Conservation (phyloP, 495 filamentous ascomycete species). For the Aspergillus heteromorphus region DNA sequence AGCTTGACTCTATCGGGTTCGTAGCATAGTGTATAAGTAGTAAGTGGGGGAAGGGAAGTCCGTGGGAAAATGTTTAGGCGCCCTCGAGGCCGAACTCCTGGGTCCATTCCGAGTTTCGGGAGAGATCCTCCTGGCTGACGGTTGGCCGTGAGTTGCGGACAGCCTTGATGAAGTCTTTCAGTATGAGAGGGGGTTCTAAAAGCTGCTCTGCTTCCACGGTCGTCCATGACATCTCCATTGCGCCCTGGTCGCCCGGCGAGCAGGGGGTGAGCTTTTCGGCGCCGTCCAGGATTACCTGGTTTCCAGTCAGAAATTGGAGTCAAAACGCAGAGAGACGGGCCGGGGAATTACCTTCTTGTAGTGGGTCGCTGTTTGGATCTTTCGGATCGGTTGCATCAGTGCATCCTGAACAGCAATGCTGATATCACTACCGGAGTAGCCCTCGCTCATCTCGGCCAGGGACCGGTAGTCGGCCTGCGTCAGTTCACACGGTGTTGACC, state of each 20-base stretch:
- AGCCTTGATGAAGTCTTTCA: constrained; percentile 93
- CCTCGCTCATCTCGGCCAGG: constrained; percentile 76
- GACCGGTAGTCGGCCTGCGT: constrained; percentile 69
- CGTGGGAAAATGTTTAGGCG: constrained; percentile 30
- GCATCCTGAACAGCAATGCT: constrained; percentile 95
- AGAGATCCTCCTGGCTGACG: constrained; percentile 78
- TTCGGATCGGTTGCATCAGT: constrained; percentile 93
- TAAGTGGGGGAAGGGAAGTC: not conserved
- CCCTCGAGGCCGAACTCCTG: constrained; percentile 96
- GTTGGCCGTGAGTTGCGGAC: constrained; percentile 84
- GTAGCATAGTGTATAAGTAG: not conserved
- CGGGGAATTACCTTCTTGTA: constrained; percentile 74
- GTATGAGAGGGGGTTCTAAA: constrained; percentile 74
- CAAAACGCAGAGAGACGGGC: not conserved
- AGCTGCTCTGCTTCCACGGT: constrained; percentile 75
- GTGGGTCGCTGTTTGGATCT: constrained; percentile 97
- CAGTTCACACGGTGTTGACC: constrained; percentile 83
- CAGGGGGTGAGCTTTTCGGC: constrained; percentile 80
- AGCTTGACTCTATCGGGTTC: constrained; percentile 2
- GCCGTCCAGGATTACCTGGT: constrained; percentile 66
- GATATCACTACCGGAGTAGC: constrained; percentile 95
- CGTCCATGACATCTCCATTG: constrained; percentile 91
- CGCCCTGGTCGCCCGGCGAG: constrained; percentile 81
- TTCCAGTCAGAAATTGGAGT: constrained; percentile 2
- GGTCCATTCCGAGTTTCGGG: constrained; percentile 88